phyloP scores from a whole-genome alignment of 192 early-diverging fungal genomes.

The Linderina pennispora region DNA sequence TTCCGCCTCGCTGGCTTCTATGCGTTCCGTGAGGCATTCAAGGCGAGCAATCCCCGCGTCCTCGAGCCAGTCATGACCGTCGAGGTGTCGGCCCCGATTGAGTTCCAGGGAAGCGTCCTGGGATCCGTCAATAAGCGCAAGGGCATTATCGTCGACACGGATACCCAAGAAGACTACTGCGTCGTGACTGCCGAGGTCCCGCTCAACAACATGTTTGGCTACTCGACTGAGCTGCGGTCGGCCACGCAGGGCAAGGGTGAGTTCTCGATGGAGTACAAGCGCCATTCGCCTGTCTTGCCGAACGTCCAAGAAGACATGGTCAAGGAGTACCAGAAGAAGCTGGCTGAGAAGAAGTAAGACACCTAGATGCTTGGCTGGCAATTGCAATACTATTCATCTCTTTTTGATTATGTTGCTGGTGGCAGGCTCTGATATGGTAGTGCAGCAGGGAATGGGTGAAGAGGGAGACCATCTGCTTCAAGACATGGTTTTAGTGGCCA shows the following conservation, averaged over 20 bases:
- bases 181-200: constrained; percentile 82
- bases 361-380: neutral
- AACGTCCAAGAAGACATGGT: constrained; percentile 83
- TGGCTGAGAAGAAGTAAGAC: constrained; percentile 36
- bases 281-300: constrained; percentile 69
- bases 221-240: constrained; percentile 90
- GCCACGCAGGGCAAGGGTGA: constrained; percentile 96
- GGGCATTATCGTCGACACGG: constrained; percentile 90
- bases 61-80: constrained; percentile 98
- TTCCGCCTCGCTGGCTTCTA: constrained; percentile 83
- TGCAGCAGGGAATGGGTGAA: no score
- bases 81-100: constrained; percentile 77
- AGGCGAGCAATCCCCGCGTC: constrained; percentile 72
- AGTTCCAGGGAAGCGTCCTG: constrained; percentile 91
- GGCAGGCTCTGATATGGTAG: no score
- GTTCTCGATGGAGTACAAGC: constrained; percentile 96
- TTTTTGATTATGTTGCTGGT: no score
- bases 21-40: constrained; percentile 89
- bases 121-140: constrained; percentile 95
- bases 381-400: neutral
- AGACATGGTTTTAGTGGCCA: no score
- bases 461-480: no score
- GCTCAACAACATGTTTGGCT: constrained; percentile 98
- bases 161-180: constrained; percentile 89
- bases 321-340: constrained; percentile 78